Base-by-base conservation (phyloP, 805 yeast genomes). In the Candida koratica region DNA sequence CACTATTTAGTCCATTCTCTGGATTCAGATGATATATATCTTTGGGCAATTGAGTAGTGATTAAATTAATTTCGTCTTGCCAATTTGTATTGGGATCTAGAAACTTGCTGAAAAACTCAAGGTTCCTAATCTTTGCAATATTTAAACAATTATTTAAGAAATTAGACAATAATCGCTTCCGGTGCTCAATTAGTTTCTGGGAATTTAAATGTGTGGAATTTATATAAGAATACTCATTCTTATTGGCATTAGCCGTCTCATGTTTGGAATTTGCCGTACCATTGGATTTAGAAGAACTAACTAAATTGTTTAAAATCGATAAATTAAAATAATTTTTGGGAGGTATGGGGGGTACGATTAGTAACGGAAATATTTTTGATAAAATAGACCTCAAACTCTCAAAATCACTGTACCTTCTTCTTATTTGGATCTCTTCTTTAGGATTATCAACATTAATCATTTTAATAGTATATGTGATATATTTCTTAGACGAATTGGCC, bases 311-410 rank as follows among this genome's bases (percentile, higher is more conserved):
- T 28, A 65, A 47, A 25, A 59, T 42, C 5, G 53, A 52, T 24
- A 64, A 55, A 28, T 63, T 58, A 27, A 61, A 45, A 45, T 65
- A 67, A 42, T 67, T 65, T 40, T 67, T 67, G 0, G 69, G 68
- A 0, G 98, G 98, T 7, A 93, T 90, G 1, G 97, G 97, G 5
- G 98, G 98, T 4, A 93, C 77, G 3, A 93, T 73, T 4, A 79
- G 55, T 3, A 93, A 77, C 3, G 98, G 97, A 45, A 83, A 82
- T 25, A 85, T 61, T 47, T 81, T 78, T 3, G 79, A 67, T 15
- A 93, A 65, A 4, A 83, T 72, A 26, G 77, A 81, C 42, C 96
- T 69, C 29, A 93, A 68, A 33, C 84, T 77, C 51, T 86, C 96
- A 55, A 93, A 93, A 55, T 93, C 98, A 22, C 95, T 83, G 56